Evolutionary conservation across 1,284 basidiomycete genomes (phyloP).

Genomic region (Naganishia albida): DNA sequence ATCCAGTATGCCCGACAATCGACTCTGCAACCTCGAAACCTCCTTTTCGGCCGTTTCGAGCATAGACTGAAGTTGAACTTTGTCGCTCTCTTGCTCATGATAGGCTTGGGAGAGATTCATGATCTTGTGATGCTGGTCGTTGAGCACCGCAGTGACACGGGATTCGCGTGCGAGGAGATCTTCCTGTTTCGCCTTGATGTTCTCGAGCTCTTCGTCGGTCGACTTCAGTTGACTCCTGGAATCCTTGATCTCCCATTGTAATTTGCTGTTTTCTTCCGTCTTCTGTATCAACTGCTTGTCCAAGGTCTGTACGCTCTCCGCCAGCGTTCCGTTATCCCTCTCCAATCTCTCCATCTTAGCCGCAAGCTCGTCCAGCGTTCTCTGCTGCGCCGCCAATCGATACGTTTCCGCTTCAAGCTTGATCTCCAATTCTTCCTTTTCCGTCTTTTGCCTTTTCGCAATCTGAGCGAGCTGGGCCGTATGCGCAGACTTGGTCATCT

Average conservation of each 20-base stretch:
- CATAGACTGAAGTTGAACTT: not conserved
- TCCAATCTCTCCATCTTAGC: not conserved
- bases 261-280: conserved; percentile 8
- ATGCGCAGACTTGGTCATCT: conserved; percentile 27
- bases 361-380: conserved; percentile 9
- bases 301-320: conserved; percentile 1
- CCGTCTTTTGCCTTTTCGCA: conserved; percentile 20
- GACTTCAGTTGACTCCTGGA: not conserved
- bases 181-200: conserved; percentile 10
- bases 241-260: not conserved
- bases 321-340: conserved; percentile 12
- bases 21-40: conserved; percentile 8
- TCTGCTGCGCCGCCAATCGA: conserved; percentile 15
- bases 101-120: conserved; percentile 20
- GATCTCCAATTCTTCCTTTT: conserved; percentile 24
- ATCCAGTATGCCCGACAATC: conserved; percentile 13
- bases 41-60: conserved; percentile 8
- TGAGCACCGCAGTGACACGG: conserved; percentile 9
- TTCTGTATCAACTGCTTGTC: not conserved
- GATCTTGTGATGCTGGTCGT: conserved; percentile 25
- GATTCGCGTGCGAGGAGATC: conserved; percentile 16
- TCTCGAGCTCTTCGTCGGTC: not conserved
- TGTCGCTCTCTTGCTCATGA: conserved; percentile 1
- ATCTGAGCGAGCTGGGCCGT: conserved; percentile 24
- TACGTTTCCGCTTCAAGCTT: conserved; percentile 20